These are phyloP conservation scores for Schizosaccharomyces lindneri DNA, from an alignment of 805 yeast genomes.

Conservation along the genomic window DNA sequence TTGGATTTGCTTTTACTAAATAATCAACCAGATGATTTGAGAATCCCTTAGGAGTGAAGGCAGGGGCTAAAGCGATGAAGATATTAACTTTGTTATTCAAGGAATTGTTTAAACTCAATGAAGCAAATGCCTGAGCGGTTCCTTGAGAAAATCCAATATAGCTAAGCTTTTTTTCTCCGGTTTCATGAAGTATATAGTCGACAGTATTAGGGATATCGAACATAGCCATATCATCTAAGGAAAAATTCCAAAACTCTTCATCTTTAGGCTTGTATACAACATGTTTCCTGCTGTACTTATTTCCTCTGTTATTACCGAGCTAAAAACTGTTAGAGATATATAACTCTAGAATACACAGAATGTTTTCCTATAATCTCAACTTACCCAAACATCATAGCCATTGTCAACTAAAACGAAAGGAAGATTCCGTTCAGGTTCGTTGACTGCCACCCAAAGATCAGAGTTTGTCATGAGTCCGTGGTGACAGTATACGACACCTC, in stretches of 20 bases:
- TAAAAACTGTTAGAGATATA: neutral
- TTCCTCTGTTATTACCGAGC: conserved; percentile 82
- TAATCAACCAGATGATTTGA: conserved; percentile 54
- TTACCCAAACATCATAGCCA: conserved; percentile 51
- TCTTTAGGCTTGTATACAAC: conserved; percentile 19
- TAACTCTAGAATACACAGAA: neutral
- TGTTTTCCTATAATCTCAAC: neutral
- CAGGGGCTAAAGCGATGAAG: conserved; percentile 77
- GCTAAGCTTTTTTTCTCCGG: conserved; percentile 23
- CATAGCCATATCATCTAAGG: conserved; percentile 74
- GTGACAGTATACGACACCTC: conserved; percentile 49
- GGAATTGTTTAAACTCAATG: conserved; percentile 36
- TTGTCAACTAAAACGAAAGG: conserved; percentile 55
- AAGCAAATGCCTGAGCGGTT: conserved; percentile 76
- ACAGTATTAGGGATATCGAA: conserved; percentile 73
- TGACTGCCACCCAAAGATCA: conserved; percentile 47
- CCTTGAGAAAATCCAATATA: conserved; percentile 89
- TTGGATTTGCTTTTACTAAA: conserved; percentile 52
- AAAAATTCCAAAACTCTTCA: conserved; percentile 61
- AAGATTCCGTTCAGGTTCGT: conserved; percentile 26
- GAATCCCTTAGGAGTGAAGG: conserved; percentile 73
- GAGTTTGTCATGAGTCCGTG: conserved; percentile 81
- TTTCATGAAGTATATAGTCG: conserved; percentile 36
- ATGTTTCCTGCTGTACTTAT: conserved; percentile 76
- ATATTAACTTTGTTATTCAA: conserved; percentile 29